A percentile compares a stretch with the other conserved stretches of the same genome.
These are phyloP conservation scores for Nitzschia putrida DNA, from an alignment of 108 stramenopile species.

Conservation along the genomic window DNA sequence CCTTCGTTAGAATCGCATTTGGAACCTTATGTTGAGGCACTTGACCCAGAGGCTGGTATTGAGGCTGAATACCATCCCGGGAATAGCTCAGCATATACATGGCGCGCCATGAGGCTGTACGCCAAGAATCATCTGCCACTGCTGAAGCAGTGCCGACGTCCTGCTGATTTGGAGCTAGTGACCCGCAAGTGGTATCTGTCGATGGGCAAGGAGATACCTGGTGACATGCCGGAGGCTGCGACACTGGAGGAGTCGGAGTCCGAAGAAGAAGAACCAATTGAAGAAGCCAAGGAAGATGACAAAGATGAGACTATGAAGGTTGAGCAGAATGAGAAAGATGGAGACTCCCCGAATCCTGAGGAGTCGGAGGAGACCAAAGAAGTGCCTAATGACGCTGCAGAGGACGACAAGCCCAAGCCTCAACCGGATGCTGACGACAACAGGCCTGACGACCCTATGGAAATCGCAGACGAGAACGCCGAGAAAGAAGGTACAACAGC, in stretches of 20 bases:
- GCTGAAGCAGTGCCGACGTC: constrained; percentile 38
- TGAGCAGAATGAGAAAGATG: constrained; percentile 22
- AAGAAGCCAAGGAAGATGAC: constrained; percentile 12
- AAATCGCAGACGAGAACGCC: too few species aligned
- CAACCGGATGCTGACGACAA: too few species aligned
- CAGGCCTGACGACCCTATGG: too few species aligned
- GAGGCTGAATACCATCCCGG: constrained; percentile 84
- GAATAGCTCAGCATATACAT: constrained; percentile 69
- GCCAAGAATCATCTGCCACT: constrained; percentile 52
- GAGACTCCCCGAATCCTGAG: not conserved
- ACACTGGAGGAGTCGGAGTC: constrained; percentile 26
- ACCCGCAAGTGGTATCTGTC: constrained; percentile 64
- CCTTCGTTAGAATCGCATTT: constrained; percentile 55
- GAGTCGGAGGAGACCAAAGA: not conserved
- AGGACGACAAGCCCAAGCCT: too few species aligned
- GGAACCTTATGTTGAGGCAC: constrained; percentile 74
- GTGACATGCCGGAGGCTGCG: constrained; percentile 37
- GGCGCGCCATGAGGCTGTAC: constrained; percentile 75
- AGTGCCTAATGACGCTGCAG: not conserved
- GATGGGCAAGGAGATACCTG: constrained; percentile 61
- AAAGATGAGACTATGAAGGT: constrained; percentile 24
- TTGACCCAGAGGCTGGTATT: constrained; percentile 82
- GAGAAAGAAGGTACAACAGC: not conserved
- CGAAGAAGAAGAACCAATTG: constrained; percentile 23
- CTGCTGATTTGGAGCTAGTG: constrained; percentile 70